phyloP scores from a whole-genome alignment of 2,329 filamentous ascomycete genomes.

The Pseudopyricularia cyperi region DNA sequence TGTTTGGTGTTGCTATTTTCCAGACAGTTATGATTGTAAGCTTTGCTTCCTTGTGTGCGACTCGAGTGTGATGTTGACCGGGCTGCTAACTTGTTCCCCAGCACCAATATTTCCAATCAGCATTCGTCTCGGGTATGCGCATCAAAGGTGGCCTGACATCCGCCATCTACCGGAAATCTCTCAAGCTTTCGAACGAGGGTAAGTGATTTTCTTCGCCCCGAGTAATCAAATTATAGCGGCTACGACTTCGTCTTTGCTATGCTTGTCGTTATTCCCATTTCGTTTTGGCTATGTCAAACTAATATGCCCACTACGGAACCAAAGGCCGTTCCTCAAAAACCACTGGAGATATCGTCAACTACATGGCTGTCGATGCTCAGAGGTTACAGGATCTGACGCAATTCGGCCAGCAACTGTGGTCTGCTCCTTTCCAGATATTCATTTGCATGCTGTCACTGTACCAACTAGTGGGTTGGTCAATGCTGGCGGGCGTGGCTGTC shows the following conservation, averaged over 20 bases:
- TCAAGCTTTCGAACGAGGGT: constrained; percentile 81
- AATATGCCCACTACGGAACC: background rate
- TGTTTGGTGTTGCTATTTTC: constrained; percentile 77
- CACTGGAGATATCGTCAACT: constrained; percentile 96
- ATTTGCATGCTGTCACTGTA: constrained; percentile 95
- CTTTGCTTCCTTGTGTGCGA: constrained; percentile 14
- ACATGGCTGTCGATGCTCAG: constrained; percentile 98
- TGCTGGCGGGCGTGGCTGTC: constrained; percentile 86
- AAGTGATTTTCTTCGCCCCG: background rate
- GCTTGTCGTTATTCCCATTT: no score
- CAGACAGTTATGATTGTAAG: constrained; percentile 66
- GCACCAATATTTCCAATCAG: constrained; percentile 93
- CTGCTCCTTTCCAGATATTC: constrained; percentile 88
- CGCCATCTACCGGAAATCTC: constrained; percentile 83
- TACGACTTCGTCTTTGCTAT: background rate
- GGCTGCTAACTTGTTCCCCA: constrained; percentile 13
- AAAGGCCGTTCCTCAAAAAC: constrained; percentile 63
- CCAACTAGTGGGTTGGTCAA: constrained; percentile 84
- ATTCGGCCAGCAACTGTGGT: constrained; percentile 92
- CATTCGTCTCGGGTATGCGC: constrained; percentile 93
- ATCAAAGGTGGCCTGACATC: constrained; percentile 86
- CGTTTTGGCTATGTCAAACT: background rate
- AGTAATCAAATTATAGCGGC: no score
- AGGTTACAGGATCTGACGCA: constrained; percentile 89
- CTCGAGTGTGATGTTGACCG: background rate